A percentile compares a stretch with the other conserved stretches of the same genome.
Evolutionary conservation across 768 basidiomycete genomes (phyloP).

Genomic region (Rhizopogon vulgaris): DNA sequence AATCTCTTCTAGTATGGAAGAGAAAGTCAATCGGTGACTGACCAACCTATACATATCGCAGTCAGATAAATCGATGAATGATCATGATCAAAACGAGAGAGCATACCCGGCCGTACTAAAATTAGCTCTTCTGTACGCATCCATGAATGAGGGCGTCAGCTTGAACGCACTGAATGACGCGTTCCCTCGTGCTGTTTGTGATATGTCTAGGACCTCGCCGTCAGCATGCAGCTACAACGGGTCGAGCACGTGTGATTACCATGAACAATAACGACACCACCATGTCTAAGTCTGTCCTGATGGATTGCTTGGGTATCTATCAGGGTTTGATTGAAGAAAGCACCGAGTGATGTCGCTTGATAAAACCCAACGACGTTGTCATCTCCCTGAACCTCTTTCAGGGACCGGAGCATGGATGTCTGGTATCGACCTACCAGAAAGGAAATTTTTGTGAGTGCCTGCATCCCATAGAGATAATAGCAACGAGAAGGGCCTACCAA

Average conservation of each 20-base stretch:
- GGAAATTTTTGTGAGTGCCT: slow-evolving; percentile 6
- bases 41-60: slow-evolving; percentile 49
- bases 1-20: slow-evolving; percentile 79
- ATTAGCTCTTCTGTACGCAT: slow-evolving; percentile 74
- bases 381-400: slow-evolving; percentile 88
- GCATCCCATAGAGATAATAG: slow-evolving; percentile 2
- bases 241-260: slow-evolving; percentile 36
- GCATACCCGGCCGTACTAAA: slow-evolving; percentile 81
- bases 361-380: slow-evolving; percentile 94
- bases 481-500: slow-evolving; percentile 42
- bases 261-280: slow-evolving; percentile 80
- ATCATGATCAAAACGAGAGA: neutral
- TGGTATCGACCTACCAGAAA: slow-evolving; percentile 65
- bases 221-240: slow-evolving; percentile 2
- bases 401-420: slow-evolving; percentile 73
- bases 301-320: slow-evolving; percentile 82
- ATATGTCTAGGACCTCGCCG: slow-evolving; percentile 49
- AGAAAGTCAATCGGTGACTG: slow-evolving; percentile 77
- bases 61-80: slow-evolving; percentile 2
- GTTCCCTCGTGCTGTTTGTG: slow-evolving; percentile 75
- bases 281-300: slow-evolving; percentile 79
- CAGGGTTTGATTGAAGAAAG: slow-evolving; percentile 76
- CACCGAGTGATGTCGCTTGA: slow-evolving; percentile 80
- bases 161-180: slow-evolving; percentile 87
- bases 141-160: slow-evolving; percentile 72